phyloP scores from a whole-genome alignment of 2,329 filamentous ascomycete genomes.

The Ascochyta pisi region DNA sequence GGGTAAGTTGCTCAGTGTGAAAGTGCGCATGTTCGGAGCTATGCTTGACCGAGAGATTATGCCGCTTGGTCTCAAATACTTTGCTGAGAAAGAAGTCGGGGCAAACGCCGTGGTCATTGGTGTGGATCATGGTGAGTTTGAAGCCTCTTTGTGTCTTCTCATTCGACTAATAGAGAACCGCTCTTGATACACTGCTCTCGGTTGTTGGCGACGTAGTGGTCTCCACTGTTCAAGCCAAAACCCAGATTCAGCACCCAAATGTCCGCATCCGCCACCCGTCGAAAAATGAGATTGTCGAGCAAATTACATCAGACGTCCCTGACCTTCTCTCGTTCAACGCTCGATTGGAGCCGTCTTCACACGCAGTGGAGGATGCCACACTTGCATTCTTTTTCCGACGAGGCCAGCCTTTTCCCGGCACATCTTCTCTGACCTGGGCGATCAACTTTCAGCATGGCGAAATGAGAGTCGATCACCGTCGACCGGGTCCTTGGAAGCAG shows the following conservation, averaged over 20 bases:
- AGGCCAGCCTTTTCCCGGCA: conserved; percentile 26
- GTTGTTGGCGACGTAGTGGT: conserved; percentile 27
- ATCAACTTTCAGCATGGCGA: conserved; percentile 29
- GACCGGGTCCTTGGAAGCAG: conserved; percentile 22
- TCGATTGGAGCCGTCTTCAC: conserved; percentile 3
- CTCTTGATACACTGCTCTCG: conserved; percentile 28
- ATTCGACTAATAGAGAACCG: not conserved
- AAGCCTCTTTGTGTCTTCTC: no score
- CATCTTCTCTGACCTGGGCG: conserved; percentile 20
- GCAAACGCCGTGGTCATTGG: conserved; percentile 28
- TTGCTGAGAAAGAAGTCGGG: conserved; percentile 23
- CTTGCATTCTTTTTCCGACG: conserved; percentile 23
- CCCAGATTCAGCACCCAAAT: conserved; percentile 27
- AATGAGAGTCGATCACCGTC: conserved; percentile 15
- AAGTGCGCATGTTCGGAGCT: conserved; percentile 19
- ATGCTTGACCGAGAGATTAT: conserved; percentile 21
- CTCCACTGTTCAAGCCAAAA: conserved; percentile 9
- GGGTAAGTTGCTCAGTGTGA: conserved; percentile 49
- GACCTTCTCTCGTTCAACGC: conserved; percentile 55
- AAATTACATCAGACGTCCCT: conserved; percentile 51
- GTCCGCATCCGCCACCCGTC: conserved; percentile 8
- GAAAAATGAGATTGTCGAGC: conserved; percentile 5
- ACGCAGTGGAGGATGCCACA: conserved; percentile 17
- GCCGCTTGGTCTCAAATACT: conserved; percentile 24
- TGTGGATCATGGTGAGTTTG: conserved; percentile 22